Conservation (phyloP, 2,329 filamentous ascomycete genomes). For the Monilinia vaccinii-corymbosi region DNA sequence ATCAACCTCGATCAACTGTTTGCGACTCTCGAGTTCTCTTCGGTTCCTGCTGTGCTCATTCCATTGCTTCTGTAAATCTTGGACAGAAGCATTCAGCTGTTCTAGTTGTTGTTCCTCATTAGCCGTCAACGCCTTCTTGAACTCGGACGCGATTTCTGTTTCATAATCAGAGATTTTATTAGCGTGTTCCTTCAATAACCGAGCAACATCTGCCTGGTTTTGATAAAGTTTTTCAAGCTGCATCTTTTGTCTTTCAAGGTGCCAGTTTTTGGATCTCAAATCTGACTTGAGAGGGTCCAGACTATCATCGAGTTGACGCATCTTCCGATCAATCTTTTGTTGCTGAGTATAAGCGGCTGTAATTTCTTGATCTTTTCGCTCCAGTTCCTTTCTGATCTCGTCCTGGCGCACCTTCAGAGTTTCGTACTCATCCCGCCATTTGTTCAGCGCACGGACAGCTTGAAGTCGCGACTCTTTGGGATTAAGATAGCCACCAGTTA, state of each 20-base stretch:
- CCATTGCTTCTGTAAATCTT: constrained; percentile 68
- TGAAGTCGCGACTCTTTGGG: constrained; percentile 78
- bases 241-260: constrained; percentile 64
- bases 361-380: constrained; percentile 78
- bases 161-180: constrained; percentile 71
- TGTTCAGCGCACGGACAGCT: constrained; percentile 65
- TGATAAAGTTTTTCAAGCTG: constrained; percentile 61
- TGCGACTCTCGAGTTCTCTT: constrained; percentile 69
- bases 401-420: constrained; percentile 51
- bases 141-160: constrained; percentile 72
- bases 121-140: constrained; percentile 78
- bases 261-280: constrained; percentile 62
- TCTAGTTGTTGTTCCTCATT: constrained; percentile 80
- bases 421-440: constrained; percentile 68
- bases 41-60: constrained; percentile 65
- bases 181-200: constrained; percentile 65
- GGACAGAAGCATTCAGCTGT: constrained; percentile 56
- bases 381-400: constrained; percentile 61
- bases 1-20: constrained; percentile 77
- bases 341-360: constrained; percentile 77
- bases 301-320: constrained; percentile 69
- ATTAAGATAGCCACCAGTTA: constrained; percentile 93
- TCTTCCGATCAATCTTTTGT: constrained; percentile 72
- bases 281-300: constrained; percentile 74
- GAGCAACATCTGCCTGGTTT: constrained; percentile 60